These are phyloP conservation scores for Sphagnum tenellum DNA, from an alignment of 225 moss, liverwort and hornwort species.

Conservation along the genomic window DNA sequence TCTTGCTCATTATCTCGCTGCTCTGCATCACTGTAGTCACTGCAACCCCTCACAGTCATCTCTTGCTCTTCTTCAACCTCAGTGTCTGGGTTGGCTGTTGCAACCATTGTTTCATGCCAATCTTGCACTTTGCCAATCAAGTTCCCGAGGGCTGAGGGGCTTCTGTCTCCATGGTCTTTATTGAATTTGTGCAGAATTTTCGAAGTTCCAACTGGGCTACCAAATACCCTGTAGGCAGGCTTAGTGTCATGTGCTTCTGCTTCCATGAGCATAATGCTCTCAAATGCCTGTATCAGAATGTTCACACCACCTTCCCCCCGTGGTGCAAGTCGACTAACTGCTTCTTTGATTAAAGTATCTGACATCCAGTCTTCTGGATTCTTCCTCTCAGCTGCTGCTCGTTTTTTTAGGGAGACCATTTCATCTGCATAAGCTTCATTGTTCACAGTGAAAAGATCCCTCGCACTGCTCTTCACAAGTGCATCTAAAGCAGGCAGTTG, in stretches of 20 bases:
- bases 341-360: slow-evolving; percentile 59
- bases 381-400: slow-evolving; percentile 36
- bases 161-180: too few species aligned
- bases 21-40: too few species aligned
- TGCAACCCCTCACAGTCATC: too few species aligned
- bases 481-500: slow-evolving; percentile 9
- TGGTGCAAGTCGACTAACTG: slow-evolving; percentile 45
- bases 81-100: neutral
- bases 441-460: slow-evolving; percentile 16
- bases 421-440: slow-evolving; percentile 33
- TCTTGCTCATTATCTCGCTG: too few species aligned
- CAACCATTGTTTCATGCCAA: slow-evolving; percentile 65
- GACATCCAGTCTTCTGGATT: slow-evolving; percentile 80
- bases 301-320: slow-evolving; percentile 53
- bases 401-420: slow-evolving; percentile 36
- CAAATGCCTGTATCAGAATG: slow-evolving; percentile 77
- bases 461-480: slow-evolving; percentile 12
- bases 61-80: too few species aligned
- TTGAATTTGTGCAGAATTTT: too few species aligned
- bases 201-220: neutral
- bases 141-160: neutral
- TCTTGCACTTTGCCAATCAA: slow-evolving; percentile 66
- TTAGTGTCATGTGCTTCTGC: slow-evolving; percentile 25
- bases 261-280: slow-evolving; percentile 63
- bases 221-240: slow-evolving; percentile 24